Evolutionary conservation across 2,329 filamentous ascomycete genomes (phyloP), one percentile per base, ranked within the genome.

Genomic region (Pestalotiopsis sp.): DNA sequence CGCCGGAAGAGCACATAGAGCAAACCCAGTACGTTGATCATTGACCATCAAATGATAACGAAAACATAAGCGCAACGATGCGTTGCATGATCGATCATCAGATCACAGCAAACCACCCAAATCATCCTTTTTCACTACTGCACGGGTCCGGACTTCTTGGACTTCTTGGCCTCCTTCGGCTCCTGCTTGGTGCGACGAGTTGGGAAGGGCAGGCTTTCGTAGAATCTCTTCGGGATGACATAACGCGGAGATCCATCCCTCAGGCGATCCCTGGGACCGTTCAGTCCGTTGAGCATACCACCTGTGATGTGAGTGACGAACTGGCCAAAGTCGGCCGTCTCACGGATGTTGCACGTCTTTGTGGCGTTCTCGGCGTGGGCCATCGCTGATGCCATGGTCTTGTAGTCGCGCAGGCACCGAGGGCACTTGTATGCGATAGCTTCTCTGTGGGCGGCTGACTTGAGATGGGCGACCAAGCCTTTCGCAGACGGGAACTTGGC

Each of bases 291-390:
- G 13, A 80, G 72, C 11, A 82, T 71, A 5, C 81, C 81, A 27
- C 75, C 81, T 3, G 82, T 83, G 12, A 85, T 70, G 61, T 82
- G 78, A 66, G 79, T 74, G 45, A 85, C 68, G 65, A 81, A 81
- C 20, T 73, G 71, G 25, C 77, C 74, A 68, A 79, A 87, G 14
- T 79, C 75, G 12, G 80, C 76, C 0, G 81, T 78, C 3, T 83
- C 73, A 4, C 84, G 82, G 31, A 88, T 79, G 6, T 75, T 76
- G 77, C 86, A 87, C 23, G 76, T 77, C 41, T 69, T 73, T 2
- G 79, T 78, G 66, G 80, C 81, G 1, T 82, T 79, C 72, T 89
- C 86, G 25, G 80, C 82, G 70, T 89, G 87, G 61, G 81, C 79
- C 3, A 84, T 81, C 39, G 88, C 81, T 2, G 83, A 80, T 17